Evolutionary conservation across 768 basidiomycete species (phyloP).

Genomic region (Panellus pusillus): DNA sequence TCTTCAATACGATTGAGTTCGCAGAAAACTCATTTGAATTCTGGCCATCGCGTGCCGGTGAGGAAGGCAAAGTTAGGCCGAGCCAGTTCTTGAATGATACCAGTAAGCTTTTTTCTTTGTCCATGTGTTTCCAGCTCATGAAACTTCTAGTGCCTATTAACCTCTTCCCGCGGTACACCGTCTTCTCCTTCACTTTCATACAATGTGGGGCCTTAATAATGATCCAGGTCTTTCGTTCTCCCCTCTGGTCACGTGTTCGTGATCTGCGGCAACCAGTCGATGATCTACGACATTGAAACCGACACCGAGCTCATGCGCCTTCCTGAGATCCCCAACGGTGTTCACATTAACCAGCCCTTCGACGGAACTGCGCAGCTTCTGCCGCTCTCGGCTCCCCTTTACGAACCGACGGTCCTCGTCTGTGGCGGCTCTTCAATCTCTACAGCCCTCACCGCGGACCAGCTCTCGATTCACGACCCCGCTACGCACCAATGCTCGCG

Average conservation of each 20-base stretch:
- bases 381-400: slow-evolving; percentile 45
- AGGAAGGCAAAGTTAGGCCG: slow-evolving; percentile 2
- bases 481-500: slow-evolving; percentile 56
- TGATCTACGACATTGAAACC: slow-evolving; percentile 19
- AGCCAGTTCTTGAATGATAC: slow-evolving; percentile 13
- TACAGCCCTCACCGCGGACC: slow-evolving; percentile 41
- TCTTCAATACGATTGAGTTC: slow-evolving; percentile 4
- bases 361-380: slow-evolving; percentile 53
- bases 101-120: too few relatives aligned
- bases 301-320: slow-evolving; percentile 44
- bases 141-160: slow-evolving; percentile 1
- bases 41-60: slow-evolving; percentile 10
- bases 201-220: slow-evolving; percentile 30
- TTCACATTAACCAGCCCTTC: slow-evolving; percentile 60
- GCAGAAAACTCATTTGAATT: slow-evolving; percentile 15
- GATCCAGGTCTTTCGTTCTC: slow-evolving; percentile 45
- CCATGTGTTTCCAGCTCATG: too few relatives aligned
- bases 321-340: slow-evolving; percentile 52
- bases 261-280: slow-evolving; percentile 52
- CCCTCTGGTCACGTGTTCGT: slow-evolving; percentile 52
- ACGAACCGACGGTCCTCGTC: slow-evolving; percentile 49
- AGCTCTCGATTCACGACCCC: slow-evolving; percentile 48
- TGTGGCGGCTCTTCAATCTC: slow-evolving; percentile 54
- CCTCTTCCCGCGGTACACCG: slow-evolving; percentile 18
- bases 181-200: background rate